A percentile compares a stretch with the other conserved stretches of the same genome.
Evolutionary conservation across 768 basidiomycete species (phyloP).

Genomic region (Melanogaster broomeanus): DNA sequence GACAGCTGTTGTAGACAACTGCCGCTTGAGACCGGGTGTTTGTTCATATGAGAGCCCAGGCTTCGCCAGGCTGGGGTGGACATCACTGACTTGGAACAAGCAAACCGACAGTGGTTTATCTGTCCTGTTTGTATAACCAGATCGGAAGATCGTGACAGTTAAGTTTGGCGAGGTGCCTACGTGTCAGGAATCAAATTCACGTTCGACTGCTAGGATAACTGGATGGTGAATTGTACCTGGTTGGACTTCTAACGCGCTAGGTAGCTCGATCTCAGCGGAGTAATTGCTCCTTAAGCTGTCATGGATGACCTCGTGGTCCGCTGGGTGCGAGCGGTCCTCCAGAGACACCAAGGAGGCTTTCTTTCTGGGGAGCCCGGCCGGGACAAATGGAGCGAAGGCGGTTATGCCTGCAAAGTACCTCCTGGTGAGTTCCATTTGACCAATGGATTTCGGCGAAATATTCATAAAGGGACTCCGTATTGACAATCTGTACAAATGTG

Average conservation of each 20-base stretch:
- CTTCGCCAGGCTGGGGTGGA: background rate
- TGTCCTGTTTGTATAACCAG: conserved; percentile 5
- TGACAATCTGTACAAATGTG: background rate
- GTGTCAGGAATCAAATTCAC: too few relatives aligned
- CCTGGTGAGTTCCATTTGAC: conserved; percentile 9
- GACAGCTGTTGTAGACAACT: background rate
- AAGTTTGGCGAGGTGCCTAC: background rate
- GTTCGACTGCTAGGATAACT: too few relatives aligned
- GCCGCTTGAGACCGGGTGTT: background rate
- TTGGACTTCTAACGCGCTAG: background rate
- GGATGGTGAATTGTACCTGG: background rate
- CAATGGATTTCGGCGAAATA: conserved; percentile 16
- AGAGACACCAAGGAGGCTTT: background rate
- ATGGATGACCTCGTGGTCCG: too few relatives aligned
- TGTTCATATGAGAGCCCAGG: background rate
- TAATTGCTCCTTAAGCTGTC: conserved; percentile 5
- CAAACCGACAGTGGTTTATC: background rate
- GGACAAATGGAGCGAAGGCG: background rate
- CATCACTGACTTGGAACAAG: background rate
- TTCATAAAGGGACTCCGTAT: conserved; percentile 17
- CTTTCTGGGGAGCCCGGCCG: background rate
- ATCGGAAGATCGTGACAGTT: background rate
- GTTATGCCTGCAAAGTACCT: conserved; percentile 5
- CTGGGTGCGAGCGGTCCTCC: background rate
- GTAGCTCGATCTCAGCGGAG: conserved; percentile 1